Evolutionary conservation across 768 basidiomycete species (phyloP), one percentile per base, ranked within the genome.

Genomic region (Mrakia gelida): DNA sequence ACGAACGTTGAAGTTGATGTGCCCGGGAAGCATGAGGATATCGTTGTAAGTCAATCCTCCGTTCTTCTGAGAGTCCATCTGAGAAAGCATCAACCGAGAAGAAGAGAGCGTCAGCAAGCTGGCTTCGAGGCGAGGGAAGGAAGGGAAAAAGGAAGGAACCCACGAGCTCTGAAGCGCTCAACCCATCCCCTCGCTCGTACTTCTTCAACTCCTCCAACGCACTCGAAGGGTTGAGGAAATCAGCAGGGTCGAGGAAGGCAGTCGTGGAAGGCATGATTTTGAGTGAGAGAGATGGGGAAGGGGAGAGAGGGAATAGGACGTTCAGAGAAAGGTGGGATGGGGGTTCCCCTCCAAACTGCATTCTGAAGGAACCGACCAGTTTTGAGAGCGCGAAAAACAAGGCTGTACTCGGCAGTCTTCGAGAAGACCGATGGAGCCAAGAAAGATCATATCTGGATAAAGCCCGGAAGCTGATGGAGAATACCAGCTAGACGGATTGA

Each of bases 31-130:
- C 80, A 97, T 85, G 81, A 98, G 88, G 86, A 98, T 95, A 83
- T 98, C 97, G 83, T 98, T 98, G 87, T 98, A 98, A 21, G 97
- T 97, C 81, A 99, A 89, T 18, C 97, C 97, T 28, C 94, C 95
- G 82, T 94, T 91, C 80, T 90, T 85, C 67, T 86, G 88, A 0
- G 92, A 91, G 87, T 97, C 89, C 90, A 98, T 95, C 78, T 79
- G 72, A n/a, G 9, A 45, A 28, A 34, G 26, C 45, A 45, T 10
- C 4, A 43, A 18, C 1, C 30, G 61, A 41, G 16, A 41, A 41
- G 52, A 41, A 26, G 28, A 15, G 49, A 43, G 38, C 61, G 62
- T 30, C 23, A 49, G 56, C 28, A 16, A 7, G 59, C 3, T 23
- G 8, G 28, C 3, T 23, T 62, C 45, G 43, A n/a, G 28, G 75